Conservation (phyloP, 2,329 filamentous ascomycete species). For the Myrmaecium sp. region DNA sequence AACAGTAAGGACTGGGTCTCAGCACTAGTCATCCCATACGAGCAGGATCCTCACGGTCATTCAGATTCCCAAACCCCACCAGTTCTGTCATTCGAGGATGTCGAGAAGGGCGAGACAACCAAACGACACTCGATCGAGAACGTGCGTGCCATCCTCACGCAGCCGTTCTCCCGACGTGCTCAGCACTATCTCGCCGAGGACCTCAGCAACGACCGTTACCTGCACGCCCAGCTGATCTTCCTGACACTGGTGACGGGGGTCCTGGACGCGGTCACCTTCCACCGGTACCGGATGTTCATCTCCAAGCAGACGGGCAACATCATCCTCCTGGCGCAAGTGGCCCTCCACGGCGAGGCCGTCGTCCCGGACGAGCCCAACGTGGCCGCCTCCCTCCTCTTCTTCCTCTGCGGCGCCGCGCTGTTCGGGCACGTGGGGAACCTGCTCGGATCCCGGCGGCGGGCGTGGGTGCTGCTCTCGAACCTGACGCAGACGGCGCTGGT, state of each 20-base stretch:
- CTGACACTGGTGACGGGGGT: slow-evolving; percentile 12
- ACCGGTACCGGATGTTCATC: slow-evolving; percentile 11
- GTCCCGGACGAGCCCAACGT: slow-evolving; percentile 8
- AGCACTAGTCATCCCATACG: too few species aligned
- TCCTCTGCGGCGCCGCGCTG: slow-evolving; percentile 10
- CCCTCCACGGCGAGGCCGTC: slow-evolving; percentile 2
- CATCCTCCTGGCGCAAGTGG: slow-evolving; percentile 4
- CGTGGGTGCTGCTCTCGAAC: slow-evolving; percentile 11
- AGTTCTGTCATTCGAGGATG: too few species aligned
- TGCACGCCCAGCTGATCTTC: slow-evolving; percentile 12
- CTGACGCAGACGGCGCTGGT: slow-evolving; percentile 9
- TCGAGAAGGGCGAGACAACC: too few species aligned
- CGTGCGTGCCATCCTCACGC: too few species aligned
- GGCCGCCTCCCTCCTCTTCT: slow-evolving; percentile 9
- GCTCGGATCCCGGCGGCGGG: slow-evolving; percentile 8
- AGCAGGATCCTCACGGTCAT: too few species aligned
- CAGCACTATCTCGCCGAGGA: too few species aligned
- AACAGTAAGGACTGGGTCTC: too few species aligned
- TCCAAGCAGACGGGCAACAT: slow-evolving; percentile 12
- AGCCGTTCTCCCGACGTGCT: too few species aligned
- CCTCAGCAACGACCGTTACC: too few species aligned
- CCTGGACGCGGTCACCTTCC: slow-evolving; percentile 13
- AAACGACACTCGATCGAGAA: too few species aligned
- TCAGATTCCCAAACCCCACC: too few species aligned
- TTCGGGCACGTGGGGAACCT: slow-evolving; percentile 12